Evolutionary conservation across 2,329 filamentous ascomycete species (phyloP).

Genomic region (Paraphaeosphaeria minitans): DNA sequence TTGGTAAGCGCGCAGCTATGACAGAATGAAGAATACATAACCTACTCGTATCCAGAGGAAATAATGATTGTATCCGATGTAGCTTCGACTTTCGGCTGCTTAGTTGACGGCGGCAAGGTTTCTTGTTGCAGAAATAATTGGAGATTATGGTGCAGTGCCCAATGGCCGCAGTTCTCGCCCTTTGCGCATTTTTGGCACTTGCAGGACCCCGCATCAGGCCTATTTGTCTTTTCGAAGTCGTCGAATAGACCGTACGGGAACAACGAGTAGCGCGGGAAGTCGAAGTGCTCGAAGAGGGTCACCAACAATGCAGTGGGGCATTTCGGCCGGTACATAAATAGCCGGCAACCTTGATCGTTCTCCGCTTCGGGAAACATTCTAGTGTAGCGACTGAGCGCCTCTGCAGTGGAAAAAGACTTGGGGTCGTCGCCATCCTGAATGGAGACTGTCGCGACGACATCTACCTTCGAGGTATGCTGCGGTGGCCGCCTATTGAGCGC

Average conservation of each 20-base stretch:
- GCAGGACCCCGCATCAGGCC: constrained; percentile 1
- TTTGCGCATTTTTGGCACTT: constrained; percentile 4
- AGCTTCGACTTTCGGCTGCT: not conserved
- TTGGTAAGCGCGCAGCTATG: no score
- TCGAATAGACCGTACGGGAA: constrained; percentile 4
- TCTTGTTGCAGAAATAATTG: constrained; percentile 1
- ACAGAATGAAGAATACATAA: no score
- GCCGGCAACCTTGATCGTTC: constrained; percentile 6
- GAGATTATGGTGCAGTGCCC: not conserved
- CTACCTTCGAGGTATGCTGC: not conserved
- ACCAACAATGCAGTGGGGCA: constrained; percentile 1
- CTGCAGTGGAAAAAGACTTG: not conserved
- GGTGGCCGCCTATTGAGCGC: not conserved
- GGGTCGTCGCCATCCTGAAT: not conserved
- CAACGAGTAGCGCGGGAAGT: constrained; percentile 6
- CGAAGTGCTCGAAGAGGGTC: constrained; percentile 7
- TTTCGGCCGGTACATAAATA: constrained; percentile 7
- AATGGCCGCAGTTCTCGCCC: constrained; percentile 1
- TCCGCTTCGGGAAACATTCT: constrained; percentile 8
- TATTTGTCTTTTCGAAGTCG: not conserved
- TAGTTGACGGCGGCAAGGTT: not conserved
- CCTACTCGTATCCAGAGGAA: not conserved
- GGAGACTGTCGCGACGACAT: not conserved
- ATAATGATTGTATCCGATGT: constrained; percentile 2
- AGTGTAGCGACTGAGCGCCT: not conserved